A percentile compares a stretch with the other conserved stretches of the same genome.
Evolutionary conservation across 257 asterid species (phyloP).

Genomic region (Catharanthus roseus): DNA sequence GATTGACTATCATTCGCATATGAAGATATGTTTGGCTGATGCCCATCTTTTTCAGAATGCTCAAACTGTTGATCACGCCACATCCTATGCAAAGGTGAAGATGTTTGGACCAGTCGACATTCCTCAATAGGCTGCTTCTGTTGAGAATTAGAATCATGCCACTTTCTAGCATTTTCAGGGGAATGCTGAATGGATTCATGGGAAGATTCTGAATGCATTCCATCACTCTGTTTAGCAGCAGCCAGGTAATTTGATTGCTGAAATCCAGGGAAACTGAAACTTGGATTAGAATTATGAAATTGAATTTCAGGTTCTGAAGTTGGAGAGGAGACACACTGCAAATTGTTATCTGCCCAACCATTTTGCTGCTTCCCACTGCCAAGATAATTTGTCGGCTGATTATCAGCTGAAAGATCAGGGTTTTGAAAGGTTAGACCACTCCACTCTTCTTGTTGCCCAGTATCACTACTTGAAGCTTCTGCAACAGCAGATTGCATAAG

Average conservation of each 20-base stretch:
- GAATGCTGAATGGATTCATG: constrained; percentile 33
- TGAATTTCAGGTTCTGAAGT: constrained; percentile 41
- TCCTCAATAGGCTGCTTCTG: constrained; percentile 33
- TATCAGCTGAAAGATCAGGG: constrained; percentile 49
- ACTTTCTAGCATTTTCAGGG: constrained; percentile 25
- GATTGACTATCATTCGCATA: constrained; percentile 19
- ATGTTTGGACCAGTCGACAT: constrained; percentile 33
- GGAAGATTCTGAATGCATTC: constrained; percentile 38
- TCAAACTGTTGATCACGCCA: constrained; percentile 31
- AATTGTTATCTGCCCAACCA: constrained; percentile 52
- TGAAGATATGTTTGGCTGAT: constrained; percentile 23
- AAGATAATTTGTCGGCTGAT: constrained; percentile 36
- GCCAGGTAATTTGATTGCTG: constrained; percentile 35
- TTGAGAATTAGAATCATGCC: constrained; percentile 36
- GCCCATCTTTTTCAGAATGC: constrained; percentile 18
- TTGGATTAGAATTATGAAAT: constrained; percentile 29
- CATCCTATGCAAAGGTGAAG: constrained; percentile 26
- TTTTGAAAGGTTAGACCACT: constrained; percentile 74
- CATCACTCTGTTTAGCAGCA: constrained; percentile 34
- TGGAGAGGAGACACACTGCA: constrained; percentile 44
- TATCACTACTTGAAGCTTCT: constrained; percentile 68
- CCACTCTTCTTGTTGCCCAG: constrained; percentile 80
- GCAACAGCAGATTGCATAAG: constrained; percentile 89
- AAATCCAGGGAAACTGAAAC: constrained; percentile 31
- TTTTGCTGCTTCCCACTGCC: constrained; percentile 37